Conservation (phyloP, 371 early-diverging fungal genomes). For the Blakeslea trispora region DNA sequence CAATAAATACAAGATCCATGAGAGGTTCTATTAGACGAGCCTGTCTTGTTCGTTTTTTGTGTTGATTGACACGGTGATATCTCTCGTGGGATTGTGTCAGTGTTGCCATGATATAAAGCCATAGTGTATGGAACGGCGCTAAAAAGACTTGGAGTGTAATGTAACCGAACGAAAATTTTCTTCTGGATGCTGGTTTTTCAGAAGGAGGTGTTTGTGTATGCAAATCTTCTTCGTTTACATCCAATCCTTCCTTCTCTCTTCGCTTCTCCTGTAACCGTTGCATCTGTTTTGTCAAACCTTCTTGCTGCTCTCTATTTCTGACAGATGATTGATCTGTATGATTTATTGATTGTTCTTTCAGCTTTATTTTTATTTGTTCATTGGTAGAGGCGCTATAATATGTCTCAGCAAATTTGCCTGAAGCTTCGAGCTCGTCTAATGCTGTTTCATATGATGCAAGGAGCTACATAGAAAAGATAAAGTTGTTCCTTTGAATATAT, state of each 20-base stretch:
- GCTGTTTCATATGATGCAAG: slow-evolving; percentile 27
- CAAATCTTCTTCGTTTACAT: slow-evolving; percentile 23
- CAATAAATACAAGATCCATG: slow-evolving; percentile 37
- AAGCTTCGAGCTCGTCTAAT: slow-evolving; percentile 37
- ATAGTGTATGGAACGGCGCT: slow-evolving; percentile 37
- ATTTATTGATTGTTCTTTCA: slow-evolving; percentile 10
- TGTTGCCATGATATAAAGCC: slow-evolving; percentile 33
- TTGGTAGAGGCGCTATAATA: slow-evolving; percentile 31
- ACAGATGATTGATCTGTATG: slow-evolving; percentile 11
- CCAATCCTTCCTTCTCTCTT: slow-evolving; percentile 16
- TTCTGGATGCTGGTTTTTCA: not conserved
- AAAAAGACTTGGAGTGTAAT: slow-evolving; percentile 47
- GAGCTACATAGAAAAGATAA: slow-evolving; percentile 23
- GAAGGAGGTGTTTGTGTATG: slow-evolving; percentile 11
- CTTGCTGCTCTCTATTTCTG: slow-evolving; percentile 23
- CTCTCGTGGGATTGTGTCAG: slow-evolving; percentile 49
- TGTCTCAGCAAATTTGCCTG: slow-evolving; percentile 32
- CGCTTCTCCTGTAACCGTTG: slow-evolving; percentile 44
- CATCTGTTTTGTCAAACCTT: slow-evolving; percentile 37
- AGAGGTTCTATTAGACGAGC: slow-evolving; percentile 39
- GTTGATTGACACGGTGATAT: slow-evolving; percentile 43
- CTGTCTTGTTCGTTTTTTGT: slow-evolving; percentile 41
- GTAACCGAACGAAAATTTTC: slow-evolving; percentile 46
- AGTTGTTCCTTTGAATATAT: too few relatives aligned
- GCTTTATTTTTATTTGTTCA: slow-evolving; percentile 11